Evolutionary conservation across 768 basidiomycete species (phyloP), one percentile per base, ranked within the genome.

Genomic region (Brasilioporus rufonigricans): DNA sequence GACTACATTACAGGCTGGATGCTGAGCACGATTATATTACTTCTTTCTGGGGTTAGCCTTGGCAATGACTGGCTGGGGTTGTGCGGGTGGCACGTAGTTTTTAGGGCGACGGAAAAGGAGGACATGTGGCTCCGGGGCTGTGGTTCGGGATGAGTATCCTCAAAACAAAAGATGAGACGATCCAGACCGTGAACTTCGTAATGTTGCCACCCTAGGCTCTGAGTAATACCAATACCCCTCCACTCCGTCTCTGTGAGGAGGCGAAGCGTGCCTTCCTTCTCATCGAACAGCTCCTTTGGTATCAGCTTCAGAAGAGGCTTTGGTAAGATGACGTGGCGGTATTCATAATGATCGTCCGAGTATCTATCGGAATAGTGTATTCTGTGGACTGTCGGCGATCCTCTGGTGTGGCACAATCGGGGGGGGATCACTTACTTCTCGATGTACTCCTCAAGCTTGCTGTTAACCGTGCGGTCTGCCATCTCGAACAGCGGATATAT

Each of bases 141-240:
- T 32, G 51, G 46, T 43, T 31, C 19, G 10, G 14, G 32, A 48
- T 70, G 36, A 71, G 60, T 24, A 46, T 47, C 16, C 24, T 40
- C 19, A 52, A 41, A 24, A 49, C 35, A 47, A 40, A 46, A 19
- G 26, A 36, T 16, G 24, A 44, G 14, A 41, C 18, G n/a, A 35
- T 21, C 59, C 79, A 59, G 59, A 88, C 93, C 91, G 65, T 98
- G 95, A n/a, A 95, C 91, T 76, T 95, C 94, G 65, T 95, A 98
- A 64, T 97, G 94, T 66, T 92, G 90, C 94, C 95, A 98, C 4
- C 95, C 95, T 23, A 96, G 77, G 71, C 91, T 94, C 74, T 99
- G 96, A 39, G 89, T 90, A 59, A 98, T 96, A 10, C 96, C 96
- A 52, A 99, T 93, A 0, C 91, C 90, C 69, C 96, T 81, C 96